Base-by-base conservation (phyloP, 2,329 filamentous ascomycete genomes). In the Colletotrichum cordylinicola region DNA sequence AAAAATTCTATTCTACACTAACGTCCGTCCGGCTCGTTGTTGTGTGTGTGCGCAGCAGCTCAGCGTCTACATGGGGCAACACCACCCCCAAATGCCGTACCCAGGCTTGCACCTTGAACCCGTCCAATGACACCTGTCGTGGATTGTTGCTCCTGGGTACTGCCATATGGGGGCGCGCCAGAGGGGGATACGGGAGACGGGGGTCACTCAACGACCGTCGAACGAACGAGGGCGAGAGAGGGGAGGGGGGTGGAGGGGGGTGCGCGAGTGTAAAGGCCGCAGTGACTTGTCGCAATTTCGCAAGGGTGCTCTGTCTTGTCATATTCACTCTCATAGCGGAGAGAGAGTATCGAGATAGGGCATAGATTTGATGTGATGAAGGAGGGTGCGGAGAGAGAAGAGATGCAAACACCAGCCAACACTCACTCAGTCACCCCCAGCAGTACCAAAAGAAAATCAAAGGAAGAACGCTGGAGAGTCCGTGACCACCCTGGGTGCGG, bases 91-190 rank as follows among this genome's bases (percentile, higher is more conserved):
- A 60, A 24, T 70, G 24, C 24, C 27, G 58, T 58, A 62, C 27
- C 35, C 43, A 52, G 31, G 67, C 33, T 48, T 70, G 58, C 48
- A 52, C 66, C 66, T 58, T 60, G 27, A 24, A 43, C 67, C 67
- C 67, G 39, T 52, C 37, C 67, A 70, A 70, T 70, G 67, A 70
- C 67, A 70, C 67, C 56, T 70, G 67, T 70, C 56, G 67, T 70
- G 67, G 18, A 68, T 21, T 68, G 48, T 67, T 68, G 66, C 52
- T 68, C 29, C n/a, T 56, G 33, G 7, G 24, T 4, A 13, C 29
- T 4, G 24, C 67, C 67, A 43, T n/a, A 61, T 70, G 55, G 56
- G 67, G 35, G 55, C 21, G n/a, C 31, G 33, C 21, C 21, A 43
- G 35, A 64, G 56, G 24, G n/a, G n/a, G n/a, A 8, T 31, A 35